Evolutionary conservation across 2,329 filamentous ascomycete genomes (phyloP).

Genomic region (Aspergillus carbonarius): DNA sequence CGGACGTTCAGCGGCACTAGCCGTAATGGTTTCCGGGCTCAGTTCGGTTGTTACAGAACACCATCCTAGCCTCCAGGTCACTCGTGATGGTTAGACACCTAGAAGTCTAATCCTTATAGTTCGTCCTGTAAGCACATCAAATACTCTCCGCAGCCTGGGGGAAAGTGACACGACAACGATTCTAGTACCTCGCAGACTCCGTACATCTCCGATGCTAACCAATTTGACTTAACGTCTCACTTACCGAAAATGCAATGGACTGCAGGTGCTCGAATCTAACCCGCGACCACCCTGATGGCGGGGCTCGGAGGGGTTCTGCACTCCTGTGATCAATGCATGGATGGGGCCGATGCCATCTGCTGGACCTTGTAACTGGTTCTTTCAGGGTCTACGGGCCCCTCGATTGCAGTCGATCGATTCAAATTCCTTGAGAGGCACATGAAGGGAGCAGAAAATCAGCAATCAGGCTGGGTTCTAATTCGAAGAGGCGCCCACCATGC

Average conservation of each 20-base stretch:
- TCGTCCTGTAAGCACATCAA: neutral
- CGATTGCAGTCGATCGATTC: neutral
- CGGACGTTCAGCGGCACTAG: neutral
- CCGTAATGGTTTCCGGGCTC: neutral
- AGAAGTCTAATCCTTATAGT: neutral
- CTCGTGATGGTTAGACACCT: neutral
- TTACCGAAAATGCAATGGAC: neutral
- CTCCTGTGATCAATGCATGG: conserved; percentile 1
- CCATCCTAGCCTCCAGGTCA: neutral
- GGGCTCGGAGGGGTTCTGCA: neutral
- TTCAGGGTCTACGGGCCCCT: neutral
- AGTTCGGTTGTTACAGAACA: neutral
- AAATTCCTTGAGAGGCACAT: neutral
- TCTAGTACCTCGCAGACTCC: neutral
- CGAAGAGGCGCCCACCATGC: neutral
- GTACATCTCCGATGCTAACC: neutral
- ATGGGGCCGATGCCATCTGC: neutral
- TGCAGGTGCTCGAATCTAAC: neutral
- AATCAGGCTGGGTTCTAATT: neutral
- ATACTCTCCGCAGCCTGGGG: neutral
- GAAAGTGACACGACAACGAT: neutral
- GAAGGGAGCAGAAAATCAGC: neutral
- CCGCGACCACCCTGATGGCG: neutral
- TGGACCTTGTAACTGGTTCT: neutral
- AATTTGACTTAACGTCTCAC: neutral